Percentiles rank a stretch among this genome's conserved stretches.
phyloP scores from a whole-genome alignment of 2,329 filamentous ascomycete genomes.

The Elsinoe australis region DNA sequence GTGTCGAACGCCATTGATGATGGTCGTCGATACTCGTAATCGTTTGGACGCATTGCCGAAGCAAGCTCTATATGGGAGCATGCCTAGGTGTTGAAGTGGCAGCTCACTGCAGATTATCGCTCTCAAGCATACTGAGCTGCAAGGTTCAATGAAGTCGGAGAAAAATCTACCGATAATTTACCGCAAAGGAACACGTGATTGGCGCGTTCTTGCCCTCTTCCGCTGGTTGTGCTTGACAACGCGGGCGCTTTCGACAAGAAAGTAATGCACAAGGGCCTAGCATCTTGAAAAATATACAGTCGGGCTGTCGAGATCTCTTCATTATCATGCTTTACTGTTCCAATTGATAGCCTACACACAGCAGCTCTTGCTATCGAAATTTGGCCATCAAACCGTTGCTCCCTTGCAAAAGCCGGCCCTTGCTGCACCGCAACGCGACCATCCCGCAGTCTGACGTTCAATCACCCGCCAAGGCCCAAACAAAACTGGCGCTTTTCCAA shows the following conservation, averaged over 20 bases:
- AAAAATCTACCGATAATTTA: slow-evolving; percentile 6
- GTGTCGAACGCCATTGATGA: neutral
- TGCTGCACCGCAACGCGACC: slow-evolving; percentile 1
- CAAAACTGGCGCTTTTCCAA: neutral
- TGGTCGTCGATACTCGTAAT: neutral
- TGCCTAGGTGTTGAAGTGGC: slow-evolving; percentile 1
- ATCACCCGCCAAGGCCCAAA: neutral
- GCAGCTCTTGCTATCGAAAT: slow-evolving; percentile 9
- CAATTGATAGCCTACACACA: neutral
- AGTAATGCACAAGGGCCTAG: neutral
- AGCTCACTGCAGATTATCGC: too few relatives aligned
- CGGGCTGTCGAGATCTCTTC: neutral
- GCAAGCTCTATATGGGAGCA: slow-evolving; percentile 6
- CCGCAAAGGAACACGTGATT: neutral
- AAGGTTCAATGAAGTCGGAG: neutral
- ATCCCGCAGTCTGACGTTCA: neutral
- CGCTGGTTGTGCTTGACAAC: neutral
- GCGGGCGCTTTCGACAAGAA: neutral
- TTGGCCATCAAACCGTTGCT: slow-evolving; percentile 14
- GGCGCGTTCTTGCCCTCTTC: neutral
- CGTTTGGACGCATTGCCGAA: slow-evolving; percentile 13
- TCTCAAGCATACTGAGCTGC: too few relatives aligned
- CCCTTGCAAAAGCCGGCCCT: neutral
- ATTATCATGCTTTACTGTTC: neutral
- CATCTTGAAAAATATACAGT: neutral